A percentile compares a stretch with the other conserved stretches of the same genome.
Conservation (phyloP, 2,329 filamentous ascomycete genomes). For the Talaromyces verruculosus region DNA sequence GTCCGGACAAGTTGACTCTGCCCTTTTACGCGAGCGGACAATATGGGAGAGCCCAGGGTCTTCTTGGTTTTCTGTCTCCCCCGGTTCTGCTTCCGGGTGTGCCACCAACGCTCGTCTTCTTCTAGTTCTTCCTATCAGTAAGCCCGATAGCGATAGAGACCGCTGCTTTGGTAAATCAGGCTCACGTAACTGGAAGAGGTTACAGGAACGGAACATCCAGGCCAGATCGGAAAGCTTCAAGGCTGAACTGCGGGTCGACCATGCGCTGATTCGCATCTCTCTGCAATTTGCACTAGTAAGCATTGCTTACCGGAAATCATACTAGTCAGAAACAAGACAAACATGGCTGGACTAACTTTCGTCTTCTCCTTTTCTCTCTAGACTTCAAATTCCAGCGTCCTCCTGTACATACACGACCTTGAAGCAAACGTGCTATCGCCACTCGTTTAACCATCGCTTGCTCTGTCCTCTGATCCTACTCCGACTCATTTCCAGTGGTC, state of each 20-base stretch:
- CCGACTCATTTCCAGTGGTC: not conserved
- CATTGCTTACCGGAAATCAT: constrained; percentile 6
- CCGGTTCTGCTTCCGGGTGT: not conserved
- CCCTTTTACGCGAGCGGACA: constrained; percentile 3
- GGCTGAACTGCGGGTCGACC: not conserved
- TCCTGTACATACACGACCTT: not conserved
- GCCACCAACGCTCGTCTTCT: not conserved
- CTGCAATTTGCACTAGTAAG: constrained; percentile 1
- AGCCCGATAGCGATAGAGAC: not conserved
- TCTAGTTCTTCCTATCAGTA: not conserved
- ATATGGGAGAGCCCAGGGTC: not conserved
- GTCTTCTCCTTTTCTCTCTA: constrained; percentile 11
- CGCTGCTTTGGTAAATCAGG: not conserved
- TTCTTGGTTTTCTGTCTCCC: not conserved
- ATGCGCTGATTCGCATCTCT: constrained; percentile 6
- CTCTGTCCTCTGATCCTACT: constrained; percentile 10
- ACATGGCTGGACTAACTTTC: not conserved
- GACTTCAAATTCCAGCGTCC: not conserved
- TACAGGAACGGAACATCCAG: constrained; percentile 2
- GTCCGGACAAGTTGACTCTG: not conserved
- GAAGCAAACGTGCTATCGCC: constrained; percentile 2
- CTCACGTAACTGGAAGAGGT: not conserved
- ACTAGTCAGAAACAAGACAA: constrained; percentile 6
- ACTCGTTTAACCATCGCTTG: constrained; percentile 2
- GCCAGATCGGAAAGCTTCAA: not conserved